Conservation (phyloP, 441 rosid genomes). For the Rhodomyrtus psidioides region DNA sequence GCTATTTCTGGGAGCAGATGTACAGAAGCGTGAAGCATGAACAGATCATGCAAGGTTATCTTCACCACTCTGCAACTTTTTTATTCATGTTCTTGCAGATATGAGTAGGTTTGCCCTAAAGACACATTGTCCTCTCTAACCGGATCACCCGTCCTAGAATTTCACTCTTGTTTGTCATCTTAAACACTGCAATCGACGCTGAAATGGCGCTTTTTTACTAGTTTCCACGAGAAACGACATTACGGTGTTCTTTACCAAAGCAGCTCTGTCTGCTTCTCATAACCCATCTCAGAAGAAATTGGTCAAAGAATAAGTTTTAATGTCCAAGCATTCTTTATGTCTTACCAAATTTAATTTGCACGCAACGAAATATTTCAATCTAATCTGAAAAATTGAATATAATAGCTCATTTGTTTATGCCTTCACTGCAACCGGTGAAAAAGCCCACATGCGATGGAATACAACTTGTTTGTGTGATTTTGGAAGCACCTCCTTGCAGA, state of each 20-base stretch:
- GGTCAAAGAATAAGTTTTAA: neutral
- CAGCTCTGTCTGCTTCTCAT: neutral
- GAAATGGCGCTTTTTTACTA: neutral
- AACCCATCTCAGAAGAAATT: neutral
- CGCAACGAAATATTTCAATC: neutral
- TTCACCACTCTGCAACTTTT: neutral
- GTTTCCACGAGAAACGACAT: neutral
- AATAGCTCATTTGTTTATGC: neutral
- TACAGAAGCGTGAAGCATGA: conserved; percentile 76
- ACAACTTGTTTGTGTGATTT: neutral
- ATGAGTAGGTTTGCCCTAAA: neutral
- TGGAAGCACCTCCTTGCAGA: conserved; percentile 13
- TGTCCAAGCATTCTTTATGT: neutral
- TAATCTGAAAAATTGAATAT: neutral
- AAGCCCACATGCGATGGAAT: neutral
- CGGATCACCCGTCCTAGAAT: neutral
- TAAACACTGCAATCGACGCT: neutral
- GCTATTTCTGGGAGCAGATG: conserved; percentile 30
- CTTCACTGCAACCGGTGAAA: neutral
- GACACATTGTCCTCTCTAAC: neutral
- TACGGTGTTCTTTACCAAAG: neutral
- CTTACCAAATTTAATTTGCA: neutral
- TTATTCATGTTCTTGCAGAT: neutral
- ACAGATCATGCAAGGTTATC: conserved; percentile 62
- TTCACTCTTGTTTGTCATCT: neutral